Evolutionary conservation across 495 filamentous ascomycete species (phyloP).

Genomic region (Aspergillus panamensis): DNA sequence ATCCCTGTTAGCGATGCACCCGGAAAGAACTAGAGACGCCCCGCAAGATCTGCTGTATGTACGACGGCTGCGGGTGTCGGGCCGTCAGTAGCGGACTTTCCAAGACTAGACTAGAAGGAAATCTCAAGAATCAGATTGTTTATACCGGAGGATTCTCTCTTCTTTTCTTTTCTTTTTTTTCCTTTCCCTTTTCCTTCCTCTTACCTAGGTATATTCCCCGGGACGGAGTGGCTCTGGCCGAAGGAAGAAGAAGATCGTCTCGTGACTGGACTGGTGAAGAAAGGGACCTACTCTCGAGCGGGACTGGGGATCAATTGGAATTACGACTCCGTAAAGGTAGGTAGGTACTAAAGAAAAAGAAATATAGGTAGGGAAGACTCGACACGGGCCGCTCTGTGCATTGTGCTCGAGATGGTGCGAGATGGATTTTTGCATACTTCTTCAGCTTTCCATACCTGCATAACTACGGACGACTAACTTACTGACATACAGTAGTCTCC

Average conservation of each 20-base stretch:
- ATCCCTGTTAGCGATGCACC: slow-evolving; percentile 3
- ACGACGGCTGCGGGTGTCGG: slow-evolving; percentile 30
- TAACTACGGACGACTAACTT: background rate
- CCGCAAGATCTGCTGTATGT: slow-evolving; percentile 29
- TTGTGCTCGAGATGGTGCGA: slow-evolving; percentile 14
- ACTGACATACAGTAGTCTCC: slow-evolving; percentile 4
- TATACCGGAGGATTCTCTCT: background rate
- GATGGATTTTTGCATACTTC: slow-evolving; percentile 16
- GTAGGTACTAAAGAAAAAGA: background rate
- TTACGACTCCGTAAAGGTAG: too few species aligned
- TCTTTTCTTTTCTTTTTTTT: background rate
- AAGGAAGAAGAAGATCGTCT: background rate
- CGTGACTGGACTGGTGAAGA: background rate
- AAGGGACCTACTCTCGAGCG: too few species aligned
- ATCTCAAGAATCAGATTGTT: slow-evolving; percentile 2
- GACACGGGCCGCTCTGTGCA: slow-evolving; percentile 27
- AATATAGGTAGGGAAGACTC: too few species aligned
- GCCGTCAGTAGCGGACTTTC: slow-evolving; percentile 27
- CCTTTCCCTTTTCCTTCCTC: background rate
- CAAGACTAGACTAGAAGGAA: slow-evolving; percentile 2
- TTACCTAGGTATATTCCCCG: too few species aligned
- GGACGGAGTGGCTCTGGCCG: too few species aligned
- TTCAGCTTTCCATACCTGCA: slow-evolving; percentile 11
- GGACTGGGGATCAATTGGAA: too few species aligned
- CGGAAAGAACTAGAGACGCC: slow-evolving; percentile 8